These are phyloP conservation scores for Danielozyma ontarioensis DNA, from an alignment of 805 yeast species.

Conservation along the genomic window DNA sequence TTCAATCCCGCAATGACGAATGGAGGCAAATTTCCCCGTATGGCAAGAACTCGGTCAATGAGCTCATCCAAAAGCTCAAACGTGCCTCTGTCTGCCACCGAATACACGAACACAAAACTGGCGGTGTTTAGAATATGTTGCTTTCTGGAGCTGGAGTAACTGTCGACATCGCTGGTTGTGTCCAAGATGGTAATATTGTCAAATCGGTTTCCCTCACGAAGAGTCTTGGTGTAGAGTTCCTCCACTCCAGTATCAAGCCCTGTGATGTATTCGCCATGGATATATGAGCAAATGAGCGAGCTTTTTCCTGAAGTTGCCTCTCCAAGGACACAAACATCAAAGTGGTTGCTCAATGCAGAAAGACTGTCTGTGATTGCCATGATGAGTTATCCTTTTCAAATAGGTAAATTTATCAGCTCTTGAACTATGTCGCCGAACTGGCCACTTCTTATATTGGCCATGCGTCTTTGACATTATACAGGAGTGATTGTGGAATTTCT, in stretches of 20 bases:
- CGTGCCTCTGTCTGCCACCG: constrained; percentile 21
- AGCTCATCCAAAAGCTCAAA: constrained; percentile 25
- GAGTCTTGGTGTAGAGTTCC: constrained; percentile 18
- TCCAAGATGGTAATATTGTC: constrained; percentile 30
- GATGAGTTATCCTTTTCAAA: no score
- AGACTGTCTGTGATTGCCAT: constrained; percentile 7
- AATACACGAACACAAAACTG: constrained; percentile 24
- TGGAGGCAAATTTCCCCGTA: constrained; percentile 22
- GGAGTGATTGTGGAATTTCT: no score
- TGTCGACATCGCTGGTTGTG: constrained; percentile 19
- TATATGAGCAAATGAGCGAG: constrained; percentile 18
- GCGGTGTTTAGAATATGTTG: constrained; percentile 25
- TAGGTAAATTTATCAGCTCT: no score
- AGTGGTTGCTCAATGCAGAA: constrained; percentile 9
- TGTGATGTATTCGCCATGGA: constrained; percentile 16
- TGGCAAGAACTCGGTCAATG: constrained; percentile 15
- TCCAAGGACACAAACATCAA: constrained; percentile 28
- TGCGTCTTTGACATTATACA: no score
- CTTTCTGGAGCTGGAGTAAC: constrained; percentile 19
- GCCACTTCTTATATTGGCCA: no score
- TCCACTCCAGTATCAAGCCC: constrained; percentile 15
- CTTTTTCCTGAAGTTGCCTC: constrained; percentile 20
- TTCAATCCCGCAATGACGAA: constrained; percentile 27
- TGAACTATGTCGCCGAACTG: no score
- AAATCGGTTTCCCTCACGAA: constrained; percentile 9